Base-by-base conservation (phyloP, 331 rosid genomes). In the Telfairia occidentalis region DNA sequence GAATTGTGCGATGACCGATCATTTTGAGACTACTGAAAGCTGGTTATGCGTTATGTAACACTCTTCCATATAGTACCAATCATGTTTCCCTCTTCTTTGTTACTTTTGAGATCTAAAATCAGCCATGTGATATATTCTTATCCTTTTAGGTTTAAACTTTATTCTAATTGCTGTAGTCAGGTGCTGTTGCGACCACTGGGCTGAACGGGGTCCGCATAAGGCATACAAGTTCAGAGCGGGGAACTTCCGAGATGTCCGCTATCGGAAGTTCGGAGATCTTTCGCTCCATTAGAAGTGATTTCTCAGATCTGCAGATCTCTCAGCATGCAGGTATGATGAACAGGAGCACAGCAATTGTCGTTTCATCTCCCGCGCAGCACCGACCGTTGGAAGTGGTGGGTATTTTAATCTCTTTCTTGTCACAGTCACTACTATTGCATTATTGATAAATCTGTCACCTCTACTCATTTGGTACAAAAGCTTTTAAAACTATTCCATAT, bases 271-370 rank as follows among this genome's bases (percentile, higher is more conserved):
- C 88, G 5, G 92, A 90, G 60, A 81, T 85, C 58, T 85, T 81
- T 78, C 83, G 78, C 40, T 89, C 89, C 2, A 81, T 78, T 40
- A 82, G 90, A 82, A 87, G 80, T 29, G 87, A 89, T 63, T 80
- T 73, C 78, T 86, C 93, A 28, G 99, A 88, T 77, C 76, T 78
- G 15, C 85, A 81, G 13, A 42, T 86, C 77, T 85, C 78, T 80
- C 92, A 89, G 76, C 88, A 81, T 71, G 85, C 77, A 78, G 83
- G 85, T 52, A 84, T 95, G 23, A 82, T 78, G 67, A 87, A 77
- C 77, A 83, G 86, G 76, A 86, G 89, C 76, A 87, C 88, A 2
- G 88, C 96, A 55, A 82, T 81, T 78, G 87, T 81, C 19, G 87
- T 76, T 69, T 87, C 91, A 53, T 87, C 91, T 42, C 86, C 87